These are phyloP conservation scores for Xylaria telfairii DNA, from an alignment of 495 filamentous ascomycete species.

Conservation along the genomic window DNA sequence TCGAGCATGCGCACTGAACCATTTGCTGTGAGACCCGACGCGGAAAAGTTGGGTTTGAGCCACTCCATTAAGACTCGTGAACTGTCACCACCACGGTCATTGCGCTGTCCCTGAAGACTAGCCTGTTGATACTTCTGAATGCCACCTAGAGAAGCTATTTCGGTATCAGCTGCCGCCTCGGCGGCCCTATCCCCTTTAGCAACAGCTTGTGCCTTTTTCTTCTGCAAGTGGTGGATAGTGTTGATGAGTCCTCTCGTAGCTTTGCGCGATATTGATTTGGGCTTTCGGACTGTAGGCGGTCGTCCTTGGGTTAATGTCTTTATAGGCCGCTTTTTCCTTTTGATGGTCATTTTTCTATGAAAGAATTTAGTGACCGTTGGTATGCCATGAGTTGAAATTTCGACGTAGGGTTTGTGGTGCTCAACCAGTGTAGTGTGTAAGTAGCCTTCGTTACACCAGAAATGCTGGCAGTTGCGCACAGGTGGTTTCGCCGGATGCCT, in stretches of 20 bases:
- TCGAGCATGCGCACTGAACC: conserved; percentile 73
- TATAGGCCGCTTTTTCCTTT: conserved; percentile 44
- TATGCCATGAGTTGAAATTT: background rate
- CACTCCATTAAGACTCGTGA: conserved; percentile 86
- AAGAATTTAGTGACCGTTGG: conserved; percentile 23
- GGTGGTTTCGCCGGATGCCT: background rate
- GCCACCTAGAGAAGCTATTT: conserved; percentile 69
- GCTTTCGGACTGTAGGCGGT: conserved; percentile 60
- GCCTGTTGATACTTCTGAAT: conserved; percentile 85
- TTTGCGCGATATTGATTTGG: conserved; percentile 74
- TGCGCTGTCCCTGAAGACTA: conserved; percentile 84
- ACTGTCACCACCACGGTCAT: conserved; percentile 87
- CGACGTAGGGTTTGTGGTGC: background rate
- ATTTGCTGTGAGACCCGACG: conserved; percentile 34
- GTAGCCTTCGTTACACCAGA: too few species aligned
- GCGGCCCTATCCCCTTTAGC: conserved; percentile 63
- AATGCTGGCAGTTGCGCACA: background rate
- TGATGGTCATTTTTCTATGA: conserved; percentile 31
- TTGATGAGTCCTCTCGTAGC: conserved; percentile 82
- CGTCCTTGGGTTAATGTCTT: conserved; percentile 71
- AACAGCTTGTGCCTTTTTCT: conserved; percentile 71
- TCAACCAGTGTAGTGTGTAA: too few species aligned
- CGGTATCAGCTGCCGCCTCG: conserved; percentile 61
- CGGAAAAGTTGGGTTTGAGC: conserved; percentile 59
- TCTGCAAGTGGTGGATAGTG: conserved; percentile 82